Conservation (phyloP, 352 stramenopile species). For the Achlya hypogyna region DNA sequence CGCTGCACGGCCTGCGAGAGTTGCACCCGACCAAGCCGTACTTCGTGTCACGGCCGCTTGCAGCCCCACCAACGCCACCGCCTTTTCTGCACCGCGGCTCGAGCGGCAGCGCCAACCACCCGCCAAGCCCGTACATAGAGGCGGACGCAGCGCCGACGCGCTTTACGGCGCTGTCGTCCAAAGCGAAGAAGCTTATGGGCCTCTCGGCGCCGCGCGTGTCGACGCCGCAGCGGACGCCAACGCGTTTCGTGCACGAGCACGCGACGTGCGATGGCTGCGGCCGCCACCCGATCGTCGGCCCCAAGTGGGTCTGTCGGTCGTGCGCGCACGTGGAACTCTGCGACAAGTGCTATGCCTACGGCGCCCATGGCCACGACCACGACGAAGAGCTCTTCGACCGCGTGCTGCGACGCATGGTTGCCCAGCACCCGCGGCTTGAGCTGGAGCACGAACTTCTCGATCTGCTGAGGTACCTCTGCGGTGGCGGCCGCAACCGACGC, state of each 20-base stretch:
- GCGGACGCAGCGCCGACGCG: slow-evolving; percentile 11
- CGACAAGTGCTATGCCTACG: slow-evolving; percentile 69
- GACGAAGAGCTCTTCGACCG: slow-evolving; percentile 50
- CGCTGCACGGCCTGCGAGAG: slow-evolving; percentile 46
- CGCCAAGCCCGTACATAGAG: background rate
- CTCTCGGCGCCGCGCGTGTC: slow-evolving; percentile 22
- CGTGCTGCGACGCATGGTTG: slow-evolving; percentile 53
- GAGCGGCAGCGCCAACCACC: slow-evolving; percentile 21
- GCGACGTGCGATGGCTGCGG: slow-evolving; percentile 59
- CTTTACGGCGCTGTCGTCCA: slow-evolving; percentile 20
- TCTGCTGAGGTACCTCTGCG: slow-evolving; percentile 30
- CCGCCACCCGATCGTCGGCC: slow-evolving; percentile 33
- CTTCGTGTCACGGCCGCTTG: slow-evolving; percentile 49
- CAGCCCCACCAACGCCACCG: slow-evolving; percentile 15
- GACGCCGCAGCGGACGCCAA: slow-evolving; percentile 18
- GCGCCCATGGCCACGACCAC: slow-evolving; percentile 57
- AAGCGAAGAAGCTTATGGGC: slow-evolving; percentile 75
- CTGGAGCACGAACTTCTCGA: slow-evolving; percentile 45
- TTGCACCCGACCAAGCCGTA: slow-evolving; percentile 59
- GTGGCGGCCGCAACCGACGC: background rate
- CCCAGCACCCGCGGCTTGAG: slow-evolving; percentile 42
- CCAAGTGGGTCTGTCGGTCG: slow-evolving; percentile 63
- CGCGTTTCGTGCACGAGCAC: slow-evolving; percentile 34
- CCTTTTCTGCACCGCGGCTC: slow-evolving; percentile 29
- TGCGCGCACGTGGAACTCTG: slow-evolving; percentile 54